A percentile compares a stretch with the other conserved stretches of the same genome.
Conservation (phyloP, 2,329 filamentous ascomycete species). For the Pseudogymnoascus sp. region DNA sequence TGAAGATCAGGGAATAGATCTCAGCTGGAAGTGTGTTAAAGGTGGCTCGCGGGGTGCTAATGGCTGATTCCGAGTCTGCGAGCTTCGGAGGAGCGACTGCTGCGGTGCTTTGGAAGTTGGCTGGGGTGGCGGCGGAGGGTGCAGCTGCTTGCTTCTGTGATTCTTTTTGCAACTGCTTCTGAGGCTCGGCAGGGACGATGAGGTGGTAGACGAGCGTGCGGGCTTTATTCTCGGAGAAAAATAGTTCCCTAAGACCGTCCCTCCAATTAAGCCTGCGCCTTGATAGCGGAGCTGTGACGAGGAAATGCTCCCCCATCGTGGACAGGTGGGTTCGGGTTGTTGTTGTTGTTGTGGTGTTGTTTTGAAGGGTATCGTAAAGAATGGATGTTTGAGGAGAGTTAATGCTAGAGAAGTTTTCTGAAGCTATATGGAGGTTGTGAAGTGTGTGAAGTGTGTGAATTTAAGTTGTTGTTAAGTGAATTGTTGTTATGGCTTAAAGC, state of each 20-base stretch:
- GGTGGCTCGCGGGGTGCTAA: neutral
- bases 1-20: neutral
- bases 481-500: no score
- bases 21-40: neutral
- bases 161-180: neutral
- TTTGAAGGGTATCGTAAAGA: neutral
- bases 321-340: no score
- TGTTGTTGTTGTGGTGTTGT: no score
- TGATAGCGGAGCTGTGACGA: neutral
- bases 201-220: neutral
- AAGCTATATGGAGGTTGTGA: no score
- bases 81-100: neutral
- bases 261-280: neutral
- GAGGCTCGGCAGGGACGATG: neutral
- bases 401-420: neutral
- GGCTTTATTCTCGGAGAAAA: neutral
- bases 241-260: neutral
- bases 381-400: neutral
- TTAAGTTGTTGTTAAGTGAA: no score
- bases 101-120: neutral
- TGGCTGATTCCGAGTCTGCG: no score
- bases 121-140: neutral
- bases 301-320: neutral
- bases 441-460: no score
- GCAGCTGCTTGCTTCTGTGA: neutral